Evolutionary conservation across 805 yeast genomes (phyloP), one percentile per base, ranked within the genome.

Genomic region (Kuraishia floccosa): DNA sequence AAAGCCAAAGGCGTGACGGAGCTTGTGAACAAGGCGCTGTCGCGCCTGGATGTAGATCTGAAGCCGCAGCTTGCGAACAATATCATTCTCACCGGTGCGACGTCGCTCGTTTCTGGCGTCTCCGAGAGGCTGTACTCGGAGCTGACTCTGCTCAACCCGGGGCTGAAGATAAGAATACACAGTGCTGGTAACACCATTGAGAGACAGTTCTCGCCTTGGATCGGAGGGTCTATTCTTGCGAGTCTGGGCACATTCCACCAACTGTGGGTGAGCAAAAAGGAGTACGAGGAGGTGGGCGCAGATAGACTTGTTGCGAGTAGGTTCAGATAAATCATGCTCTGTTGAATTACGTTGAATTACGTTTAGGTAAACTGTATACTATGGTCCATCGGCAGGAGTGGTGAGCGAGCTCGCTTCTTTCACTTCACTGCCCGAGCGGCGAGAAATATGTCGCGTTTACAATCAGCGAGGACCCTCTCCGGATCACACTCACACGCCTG

Each of bases 191-290:
- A 75, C 45, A 52, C 77, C 4, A 65, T 65, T 34, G 96, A 87
- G 54, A 69, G 96, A 47, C 71, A 73, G 40, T 79, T 71, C 47
- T 81, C 85, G 37, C 65, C 89, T 6, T 87, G 96, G 95, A 69
- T 87, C 30, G 96, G 96, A 27, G 96, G 95, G 6, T 77, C 89
- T 40, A 86, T 87, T 24, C 59, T 87, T 34, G 75, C 94, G 5
- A 77, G 91, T 31, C 64, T 87, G 43, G 96, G 96, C 21, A 83
- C 95, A 3, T 87, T 87, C 65, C 96, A 87, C 52, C 96, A 87
- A 54, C 60, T 82, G 57, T 87, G 96, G 96, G 94, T 87, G 2
- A 80, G 87, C 25, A 77, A 75, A 46, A 72, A 71, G 40, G 96
- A 87, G 53, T 82, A 78, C 44, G 85, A 83, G 38, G 96, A 87